Evolutionary conservation across 345 rosid species (phyloP).

Genomic region (Nasturtium officinale): DNA sequence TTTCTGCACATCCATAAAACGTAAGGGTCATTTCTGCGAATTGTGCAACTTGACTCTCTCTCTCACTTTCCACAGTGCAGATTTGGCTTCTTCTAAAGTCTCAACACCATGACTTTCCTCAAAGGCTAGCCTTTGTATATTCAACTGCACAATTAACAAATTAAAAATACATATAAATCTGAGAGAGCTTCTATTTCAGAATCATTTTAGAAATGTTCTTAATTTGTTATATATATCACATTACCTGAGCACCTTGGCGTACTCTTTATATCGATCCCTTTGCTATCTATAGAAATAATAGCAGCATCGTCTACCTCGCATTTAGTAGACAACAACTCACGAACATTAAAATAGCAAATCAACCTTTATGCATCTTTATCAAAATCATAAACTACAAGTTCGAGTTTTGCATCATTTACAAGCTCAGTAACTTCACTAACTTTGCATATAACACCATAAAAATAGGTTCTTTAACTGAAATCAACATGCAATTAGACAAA

Average conservation of each 20-base stretch:
- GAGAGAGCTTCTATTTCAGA: constrained; percentile 7
- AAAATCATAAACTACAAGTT: no score
- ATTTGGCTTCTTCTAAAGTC: constrained; percentile 87
- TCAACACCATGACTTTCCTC: constrained; percentile 70
- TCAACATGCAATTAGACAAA: background rate
- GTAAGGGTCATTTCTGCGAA: constrained; percentile 41
- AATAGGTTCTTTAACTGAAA: background rate
- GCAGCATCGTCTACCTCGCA: constrained; percentile 93
- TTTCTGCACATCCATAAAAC: background rate
- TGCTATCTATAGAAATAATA: constrained; percentile 91
- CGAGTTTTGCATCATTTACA: background rate
- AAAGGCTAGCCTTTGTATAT: constrained; percentile 84
- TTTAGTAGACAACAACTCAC: constrained; percentile 63
- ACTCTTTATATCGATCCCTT: constrained; percentile 86
- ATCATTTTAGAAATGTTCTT: background rate
- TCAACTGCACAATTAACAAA: constrained; percentile 56
- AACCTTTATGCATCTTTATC: no score
- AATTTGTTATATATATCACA: constrained; percentile 5
- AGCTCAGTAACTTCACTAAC: background rate
- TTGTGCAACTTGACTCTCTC: constrained; percentile 63
- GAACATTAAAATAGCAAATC: no score
- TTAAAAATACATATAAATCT: background rate
- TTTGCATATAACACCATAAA: no score
- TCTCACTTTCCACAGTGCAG: constrained; percentile 74
- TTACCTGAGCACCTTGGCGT: constrained; percentile 98